A percentile compares a stretch with the other conserved stretches of the same genome.
Conservation (phyloP, 2,329 filamentous ascomycete species). For the Paracorniculantispora psalliotae region DNA sequence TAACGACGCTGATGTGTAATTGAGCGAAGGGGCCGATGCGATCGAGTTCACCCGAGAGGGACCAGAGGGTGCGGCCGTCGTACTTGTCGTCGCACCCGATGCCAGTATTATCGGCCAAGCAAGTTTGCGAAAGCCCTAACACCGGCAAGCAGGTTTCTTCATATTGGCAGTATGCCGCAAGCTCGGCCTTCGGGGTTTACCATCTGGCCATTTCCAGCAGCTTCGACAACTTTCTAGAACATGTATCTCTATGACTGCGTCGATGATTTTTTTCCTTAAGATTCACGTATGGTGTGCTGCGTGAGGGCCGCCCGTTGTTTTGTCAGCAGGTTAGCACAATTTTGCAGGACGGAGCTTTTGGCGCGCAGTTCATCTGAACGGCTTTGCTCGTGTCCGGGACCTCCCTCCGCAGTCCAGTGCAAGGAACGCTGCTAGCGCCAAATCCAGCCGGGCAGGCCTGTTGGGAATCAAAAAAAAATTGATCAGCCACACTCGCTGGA, state of each 20-base stretch:
- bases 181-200: neutral
- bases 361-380: neutral
- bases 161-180: neutral
- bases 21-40: slow-evolving; percentile 3
- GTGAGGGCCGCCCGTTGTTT: neutral
- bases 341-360: neutral
- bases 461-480: slow-evolving; percentile 1
- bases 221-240: neutral
- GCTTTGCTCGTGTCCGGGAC: neutral
- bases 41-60: slow-evolving; percentile 9
- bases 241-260: neutral
- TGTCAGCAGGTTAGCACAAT: neutral
- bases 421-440: slow-evolving; percentile 4
- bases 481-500: slow-evolving; percentile 10
- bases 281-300: neutral
- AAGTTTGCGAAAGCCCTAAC: neutral
- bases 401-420: neutral
- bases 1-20: slow-evolving; percentile 4
- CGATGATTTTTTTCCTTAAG: neutral
- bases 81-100: slow-evolving; percentile 4
- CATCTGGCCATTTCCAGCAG: neutral
- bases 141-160: neutral
- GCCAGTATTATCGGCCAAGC: neutral
- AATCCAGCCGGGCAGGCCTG: slow-evolving; percentile 8
- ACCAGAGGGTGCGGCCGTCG: slow-evolving; percentile 1